Base-by-base conservation (phyloP, 2,329 filamentous ascomycete species). In the Calonectria hongkongensis region DNA sequence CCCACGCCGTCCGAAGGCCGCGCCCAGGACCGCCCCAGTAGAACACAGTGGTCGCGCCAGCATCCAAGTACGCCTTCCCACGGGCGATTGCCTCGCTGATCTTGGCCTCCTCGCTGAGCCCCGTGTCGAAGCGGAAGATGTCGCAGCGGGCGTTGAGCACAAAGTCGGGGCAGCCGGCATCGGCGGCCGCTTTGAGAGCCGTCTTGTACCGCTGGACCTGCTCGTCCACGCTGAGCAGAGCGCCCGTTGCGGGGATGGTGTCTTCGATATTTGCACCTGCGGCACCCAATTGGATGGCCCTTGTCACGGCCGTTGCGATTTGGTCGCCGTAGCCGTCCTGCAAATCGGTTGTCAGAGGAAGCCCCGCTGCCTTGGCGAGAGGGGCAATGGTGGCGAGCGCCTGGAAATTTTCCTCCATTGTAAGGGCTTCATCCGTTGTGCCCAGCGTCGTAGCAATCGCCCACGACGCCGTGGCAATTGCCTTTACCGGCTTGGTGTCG, bases 191-290 rank as follows among this genome's bases (percentile, higher is more conserved):
- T 0, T 79, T 73, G 12, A 90, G 68, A 0, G 84, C 88, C 0
- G 76, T 73, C 58, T 82, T 80, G 18, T 93, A 84, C 0, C 90
- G 84, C 0, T 80, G 79, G 0, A 86, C 85, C n/a, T 90, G 89
- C 18, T 86, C 86, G 0, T 87, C 85, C 0, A 88, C 67, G 0
- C 80, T 64, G 51, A 81, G 81, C 79, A 86, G 75, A 84, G 79
- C 74, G 76, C 79, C 69, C 76, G 77, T 79, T 0, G 80, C 79
- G 4, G 82, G 83, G 27, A 83, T 79, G 60, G 81, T 85, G 69
- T 93, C 91, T 72, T 92, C 91, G 3, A 93, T 84, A 76, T 93
- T 93, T 60, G 87, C 88, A 0, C 91, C 90, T 1, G 89, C 88
- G 0, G 85, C 90, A 0, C 90, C 91, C 0, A 87, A 71, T 3